A percentile compares a stretch with the other conserved stretches of the same genome.
Evolutionary conservation across 2,329 filamentous ascomycete genomes (phyloP).

Genomic region (Mycocentrospora acerina): DNA sequence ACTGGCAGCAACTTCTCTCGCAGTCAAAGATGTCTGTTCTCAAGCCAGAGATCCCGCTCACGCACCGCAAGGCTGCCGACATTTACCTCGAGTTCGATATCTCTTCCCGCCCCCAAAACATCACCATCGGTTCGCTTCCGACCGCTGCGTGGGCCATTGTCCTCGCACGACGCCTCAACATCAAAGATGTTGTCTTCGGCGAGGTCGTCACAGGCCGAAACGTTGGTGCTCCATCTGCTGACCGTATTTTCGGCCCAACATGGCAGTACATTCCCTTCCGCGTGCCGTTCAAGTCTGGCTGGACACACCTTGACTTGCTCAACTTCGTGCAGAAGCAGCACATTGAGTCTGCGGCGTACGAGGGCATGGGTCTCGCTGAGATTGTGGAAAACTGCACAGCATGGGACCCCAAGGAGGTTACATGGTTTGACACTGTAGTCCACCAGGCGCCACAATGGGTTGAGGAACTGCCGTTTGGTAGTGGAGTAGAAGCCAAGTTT

Average conservation of each 20-base stretch:
- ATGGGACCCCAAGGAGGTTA: constrained; percentile 28
- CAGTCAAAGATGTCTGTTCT: constrained; percentile 54
- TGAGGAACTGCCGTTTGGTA: constrained; percentile 54
- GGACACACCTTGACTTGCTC: constrained; percentile 44
- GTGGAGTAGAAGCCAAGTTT: constrained; percentile 37
- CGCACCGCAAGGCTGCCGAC: constrained; percentile 28
- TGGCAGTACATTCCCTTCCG: constrained; percentile 69
- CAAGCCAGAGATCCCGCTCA: constrained; percentile 33
- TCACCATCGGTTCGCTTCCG: constrained; percentile 66
- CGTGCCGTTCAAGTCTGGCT: constrained; percentile 54
- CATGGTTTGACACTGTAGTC: constrained; percentile 43
- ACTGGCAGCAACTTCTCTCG: constrained; percentile 62
- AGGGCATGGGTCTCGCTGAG: constrained; percentile 40
- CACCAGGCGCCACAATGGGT: constrained; percentile 54
- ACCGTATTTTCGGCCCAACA: constrained; percentile 63
- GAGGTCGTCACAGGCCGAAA: constrained; percentile 67
- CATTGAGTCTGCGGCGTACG: constrained; percentile 34
- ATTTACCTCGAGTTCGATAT: constrained; percentile 40
- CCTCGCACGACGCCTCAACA: constrained; percentile 56
- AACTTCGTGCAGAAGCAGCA: constrained; percentile 40
- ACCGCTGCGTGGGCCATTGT: constrained; percentile 67
- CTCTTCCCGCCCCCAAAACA: constrained; percentile 51
- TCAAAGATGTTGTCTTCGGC: constrained; percentile 64
- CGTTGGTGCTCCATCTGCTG: constrained; percentile 56
- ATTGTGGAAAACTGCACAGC: constrained; percentile 39